phyloP scores from a whole-genome alignment of 2,329 filamentous ascomycete genomes.

The Curvularia eragrostidis region DNA sequence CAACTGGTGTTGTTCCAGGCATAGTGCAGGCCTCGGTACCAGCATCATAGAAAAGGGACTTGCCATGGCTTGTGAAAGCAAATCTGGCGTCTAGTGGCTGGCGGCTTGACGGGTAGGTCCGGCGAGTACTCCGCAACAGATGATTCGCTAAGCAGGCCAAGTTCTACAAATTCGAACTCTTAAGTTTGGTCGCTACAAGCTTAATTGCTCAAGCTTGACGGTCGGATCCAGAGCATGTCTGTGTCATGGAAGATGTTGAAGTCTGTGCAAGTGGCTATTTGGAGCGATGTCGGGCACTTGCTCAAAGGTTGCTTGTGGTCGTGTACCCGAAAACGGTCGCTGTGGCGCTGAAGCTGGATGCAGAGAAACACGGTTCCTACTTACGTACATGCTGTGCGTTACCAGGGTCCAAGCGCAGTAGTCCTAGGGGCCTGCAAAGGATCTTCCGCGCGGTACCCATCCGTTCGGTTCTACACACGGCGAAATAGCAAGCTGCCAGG shows the following conservation, averaged over 20 bases:
- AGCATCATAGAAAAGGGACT: constrained; percentile 5
- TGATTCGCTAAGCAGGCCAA: constrained; percentile 21
- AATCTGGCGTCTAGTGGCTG: constrained; percentile 1
- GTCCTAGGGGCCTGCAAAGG: background rate
- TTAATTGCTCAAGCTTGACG: background rate
- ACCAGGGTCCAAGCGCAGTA: background rate
- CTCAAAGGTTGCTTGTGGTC: background rate
- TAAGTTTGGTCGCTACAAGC: background rate
- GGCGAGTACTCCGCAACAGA: constrained; percentile 23
- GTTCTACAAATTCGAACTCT: background rate
- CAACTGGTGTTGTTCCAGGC: constrained; percentile 8
- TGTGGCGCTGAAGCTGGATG: background rate
- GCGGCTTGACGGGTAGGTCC: constrained; percentile 13
- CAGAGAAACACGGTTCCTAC: background rate
- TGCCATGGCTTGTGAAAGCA: background rate
- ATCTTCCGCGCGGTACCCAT: constrained; percentile 1
- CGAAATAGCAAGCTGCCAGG: constrained; percentile 2
- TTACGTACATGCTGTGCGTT: too few relatives aligned
- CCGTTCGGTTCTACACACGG: constrained; percentile 9
- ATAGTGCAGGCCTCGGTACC: constrained; percentile 5
- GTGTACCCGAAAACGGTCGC: background rate
- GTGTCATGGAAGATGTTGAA: background rate
- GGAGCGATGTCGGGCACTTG: background rate
- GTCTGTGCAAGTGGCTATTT: background rate
- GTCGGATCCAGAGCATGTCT: background rate